phyloP scores from a whole-genome alignment of 73 alveolate species.

The Paramecium sexaurelia region DNA sequence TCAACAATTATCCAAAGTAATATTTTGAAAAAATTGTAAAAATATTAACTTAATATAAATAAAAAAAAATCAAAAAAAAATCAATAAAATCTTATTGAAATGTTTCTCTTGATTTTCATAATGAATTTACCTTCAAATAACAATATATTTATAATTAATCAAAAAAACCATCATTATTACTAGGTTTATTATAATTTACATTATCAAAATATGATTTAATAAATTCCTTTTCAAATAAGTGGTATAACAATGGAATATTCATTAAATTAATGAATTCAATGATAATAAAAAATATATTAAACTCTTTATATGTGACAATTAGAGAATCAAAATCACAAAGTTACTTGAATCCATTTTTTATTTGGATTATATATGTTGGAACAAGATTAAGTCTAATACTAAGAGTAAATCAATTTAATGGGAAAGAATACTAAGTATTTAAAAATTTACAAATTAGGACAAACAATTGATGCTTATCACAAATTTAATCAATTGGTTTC shows the following conservation, averaged over 20 bases:
- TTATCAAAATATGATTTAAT: background rate
- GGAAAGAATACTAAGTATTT: background rate
- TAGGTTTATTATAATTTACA: no score
- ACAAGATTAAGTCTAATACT: background rate
- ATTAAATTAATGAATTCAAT: background rate
- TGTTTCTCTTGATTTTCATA: no score
- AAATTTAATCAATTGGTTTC: background rate
- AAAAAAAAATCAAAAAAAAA: no score
- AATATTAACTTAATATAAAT: no score
- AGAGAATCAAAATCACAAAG: background rate
- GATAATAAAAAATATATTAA: background rate
- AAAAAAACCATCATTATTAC: no score
- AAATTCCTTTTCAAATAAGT: background rate
- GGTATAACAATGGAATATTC: background rate
- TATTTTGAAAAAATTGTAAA: no score
- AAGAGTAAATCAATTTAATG: background rate
- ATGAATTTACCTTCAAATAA: no score
- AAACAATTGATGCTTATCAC: background rate
- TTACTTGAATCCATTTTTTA: background rate
- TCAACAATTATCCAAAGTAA: background rate
- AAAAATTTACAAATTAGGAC: background rate
- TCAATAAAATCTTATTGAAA: no score
- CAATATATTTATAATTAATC: no score
- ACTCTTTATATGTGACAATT: background rate
- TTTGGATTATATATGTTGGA: background rate